phyloP scores from a whole-genome alignment of 2,329 filamentous ascomycete species.

The Colletotrichum aenigma region DNA sequence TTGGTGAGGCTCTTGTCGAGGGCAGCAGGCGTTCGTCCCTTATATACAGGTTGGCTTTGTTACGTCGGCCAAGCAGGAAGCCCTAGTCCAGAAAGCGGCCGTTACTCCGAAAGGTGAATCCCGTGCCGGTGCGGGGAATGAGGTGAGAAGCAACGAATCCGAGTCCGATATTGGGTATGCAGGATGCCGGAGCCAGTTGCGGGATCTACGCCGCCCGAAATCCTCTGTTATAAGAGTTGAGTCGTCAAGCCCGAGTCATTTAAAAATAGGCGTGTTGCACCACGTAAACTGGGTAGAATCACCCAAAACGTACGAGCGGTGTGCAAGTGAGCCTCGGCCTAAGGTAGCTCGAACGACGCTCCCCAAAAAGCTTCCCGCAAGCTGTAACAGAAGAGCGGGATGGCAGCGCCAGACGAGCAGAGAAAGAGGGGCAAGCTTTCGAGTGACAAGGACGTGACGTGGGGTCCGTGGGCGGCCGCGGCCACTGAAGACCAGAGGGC shows the following conservation, averaged over 20 bases:
- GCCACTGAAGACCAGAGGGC: neutral
- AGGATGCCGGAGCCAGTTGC: neutral
- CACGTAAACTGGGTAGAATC: neutral
- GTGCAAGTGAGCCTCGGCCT: slow-evolving; percentile 6
- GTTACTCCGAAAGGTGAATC: neutral
- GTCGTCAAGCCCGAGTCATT: neutral
- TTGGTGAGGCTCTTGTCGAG: neutral
- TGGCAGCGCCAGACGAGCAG: neutral
- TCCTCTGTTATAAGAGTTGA: neutral
- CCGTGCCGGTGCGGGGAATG: neutral
- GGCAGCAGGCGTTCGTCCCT: neutral
- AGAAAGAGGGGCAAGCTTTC: neutral
- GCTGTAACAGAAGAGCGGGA: neutral
- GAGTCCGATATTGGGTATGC: neutral
- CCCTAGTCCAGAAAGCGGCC: neutral
- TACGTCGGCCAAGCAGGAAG: neutral
- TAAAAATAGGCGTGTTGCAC: neutral
- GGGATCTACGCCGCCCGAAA: neutral
- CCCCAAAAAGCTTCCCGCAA: neutral
- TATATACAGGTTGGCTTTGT: neutral
- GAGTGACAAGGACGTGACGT: neutral
- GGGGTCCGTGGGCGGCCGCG: neutral
- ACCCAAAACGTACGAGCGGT: slow-evolving; percentile 1
- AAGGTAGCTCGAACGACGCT: neutral
- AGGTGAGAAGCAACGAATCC: neutral